Conservation (phyloP, 371 early-diverging fungal species). For the Actinomucor elegans region DNA sequence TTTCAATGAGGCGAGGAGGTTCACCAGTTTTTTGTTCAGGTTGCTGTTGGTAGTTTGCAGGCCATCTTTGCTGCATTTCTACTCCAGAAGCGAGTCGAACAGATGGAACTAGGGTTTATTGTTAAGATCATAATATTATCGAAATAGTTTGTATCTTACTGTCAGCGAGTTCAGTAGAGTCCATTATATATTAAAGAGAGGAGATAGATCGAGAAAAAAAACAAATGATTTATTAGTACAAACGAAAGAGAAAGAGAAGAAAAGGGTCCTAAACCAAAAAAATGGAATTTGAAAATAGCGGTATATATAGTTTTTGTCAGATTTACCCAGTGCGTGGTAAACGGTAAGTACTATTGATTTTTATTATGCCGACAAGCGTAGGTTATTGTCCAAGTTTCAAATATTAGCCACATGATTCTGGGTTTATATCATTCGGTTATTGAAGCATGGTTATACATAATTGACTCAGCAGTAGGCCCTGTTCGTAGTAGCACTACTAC, state of each 20-base stretch:
- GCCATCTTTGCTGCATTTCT: constrained; percentile 26
- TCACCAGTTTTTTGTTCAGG: not conserved
- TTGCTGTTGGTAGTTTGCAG: not conserved
- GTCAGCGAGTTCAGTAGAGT: constrained; percentile 49
- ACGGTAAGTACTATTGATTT: too few relatives aligned
- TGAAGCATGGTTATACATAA: too few relatives aligned
- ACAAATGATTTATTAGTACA: not conserved
- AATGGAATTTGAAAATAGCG: not conserved
- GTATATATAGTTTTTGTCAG: not conserved
- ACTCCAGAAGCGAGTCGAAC: constrained; percentile 24
- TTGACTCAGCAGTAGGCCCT: too few relatives aligned
- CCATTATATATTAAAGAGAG: too few relatives aligned
- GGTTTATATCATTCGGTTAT: too few relatives aligned
- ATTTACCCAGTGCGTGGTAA: too few relatives aligned
- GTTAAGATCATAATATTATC: too few relatives aligned
- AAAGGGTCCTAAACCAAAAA: too few relatives aligned
- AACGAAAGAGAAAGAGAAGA: not conserved
- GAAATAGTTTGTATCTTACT: constrained; percentile 37
- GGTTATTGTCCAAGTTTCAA: not conserved
- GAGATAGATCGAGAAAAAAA: not conserved
- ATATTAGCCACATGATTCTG: constrained; percentile 2
- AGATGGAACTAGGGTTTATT: constrained; percentile 19
- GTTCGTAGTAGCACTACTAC: too few relatives aligned
- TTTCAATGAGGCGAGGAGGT: constrained; percentile 13
- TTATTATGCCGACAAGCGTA: too few relatives aligned